These are phyloP conservation scores for Dendryphion nanum DNA, from an alignment of 2,329 filamentous ascomycete species.

Conservation along the genomic window DNA sequence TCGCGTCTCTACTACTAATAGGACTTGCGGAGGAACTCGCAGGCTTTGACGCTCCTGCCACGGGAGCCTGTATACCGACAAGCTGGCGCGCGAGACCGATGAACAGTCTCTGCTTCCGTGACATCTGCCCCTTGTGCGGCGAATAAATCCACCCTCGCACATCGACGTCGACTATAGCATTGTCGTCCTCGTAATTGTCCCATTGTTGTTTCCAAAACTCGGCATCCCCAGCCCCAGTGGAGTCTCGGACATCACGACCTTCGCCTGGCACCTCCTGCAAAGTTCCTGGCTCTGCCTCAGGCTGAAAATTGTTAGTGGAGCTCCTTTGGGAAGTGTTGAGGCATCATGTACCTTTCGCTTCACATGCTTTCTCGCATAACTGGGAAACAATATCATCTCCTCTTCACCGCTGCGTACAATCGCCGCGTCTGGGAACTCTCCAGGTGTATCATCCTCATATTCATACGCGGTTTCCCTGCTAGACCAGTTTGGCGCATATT, in stretches of 20 bases:
- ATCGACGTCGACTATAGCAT: slow-evolving; percentile 88
- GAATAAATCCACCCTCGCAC: slow-evolving; percentile 94
- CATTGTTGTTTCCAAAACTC: slow-evolving; percentile 78
- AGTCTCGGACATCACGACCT: slow-evolving; percentile 44
- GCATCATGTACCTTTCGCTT: slow-evolving; percentile 43
- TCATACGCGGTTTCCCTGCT: slow-evolving; percentile 44
- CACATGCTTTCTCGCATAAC: slow-evolving; percentile 76
- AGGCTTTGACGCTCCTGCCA: slow-evolving; percentile 40
- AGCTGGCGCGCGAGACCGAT: slow-evolving; percentile 83
- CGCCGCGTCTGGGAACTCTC: slow-evolving; percentile 80
- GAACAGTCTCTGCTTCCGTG: slow-evolving; percentile 79
- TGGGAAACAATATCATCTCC: slow-evolving; percentile 93
- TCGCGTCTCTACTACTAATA: slow-evolving; percentile 46
- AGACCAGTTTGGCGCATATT: slow-evolving; percentile 51
- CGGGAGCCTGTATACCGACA: slow-evolving; percentile 77
- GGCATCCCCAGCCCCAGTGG: slow-evolving; percentile 56
- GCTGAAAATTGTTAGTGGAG: slow-evolving; percentile 18
- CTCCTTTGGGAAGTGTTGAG: not conserved
- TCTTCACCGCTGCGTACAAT: slow-evolving; percentile 78
- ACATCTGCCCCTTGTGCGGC: slow-evolving; percentile 81
- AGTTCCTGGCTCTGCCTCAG: slow-evolving; percentile 33
- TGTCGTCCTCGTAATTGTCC: slow-evolving; percentile 76
- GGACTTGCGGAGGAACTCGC: slow-evolving; percentile 35
- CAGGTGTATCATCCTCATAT: slow-evolving; percentile 58
- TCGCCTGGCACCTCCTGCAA: slow-evolving; percentile 40